Conservation (phyloP, 23 red algal species). For the Cyanidioschyzon merolae region DNA sequence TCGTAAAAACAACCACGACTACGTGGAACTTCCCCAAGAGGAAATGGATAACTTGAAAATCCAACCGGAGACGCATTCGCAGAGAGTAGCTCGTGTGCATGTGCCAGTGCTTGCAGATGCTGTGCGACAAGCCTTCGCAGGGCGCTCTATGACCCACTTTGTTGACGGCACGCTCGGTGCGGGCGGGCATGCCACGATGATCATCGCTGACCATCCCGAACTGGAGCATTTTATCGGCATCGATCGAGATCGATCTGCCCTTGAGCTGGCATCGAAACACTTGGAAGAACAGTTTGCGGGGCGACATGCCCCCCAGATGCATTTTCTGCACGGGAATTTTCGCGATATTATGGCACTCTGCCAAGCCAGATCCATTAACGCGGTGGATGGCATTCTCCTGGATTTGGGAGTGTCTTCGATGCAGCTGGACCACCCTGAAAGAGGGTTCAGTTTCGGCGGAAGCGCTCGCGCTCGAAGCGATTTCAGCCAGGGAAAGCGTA, state of each 20-base stretch:
- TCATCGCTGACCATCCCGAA: slow-evolving; percentile 16
- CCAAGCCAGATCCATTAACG: not conserved
- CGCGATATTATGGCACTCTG: slow-evolving; percentile 24
- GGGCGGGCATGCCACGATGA: slow-evolving; percentile 51
- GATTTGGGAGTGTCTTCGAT: slow-evolving; percentile 85
- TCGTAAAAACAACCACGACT: too few species aligned
- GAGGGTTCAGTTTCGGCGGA: slow-evolving; percentile 20
- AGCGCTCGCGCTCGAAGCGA: not conserved
- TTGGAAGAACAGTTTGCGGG: not conserved
- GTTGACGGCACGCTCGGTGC: slow-evolving; percentile 88
- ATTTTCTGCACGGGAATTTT: slow-evolving; percentile 64
- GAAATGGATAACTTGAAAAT: too few species aligned
- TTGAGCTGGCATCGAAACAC: slow-evolving; percentile 21
- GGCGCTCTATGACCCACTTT: slow-evolving; percentile 19
- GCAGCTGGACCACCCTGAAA: slow-evolving; percentile 62
- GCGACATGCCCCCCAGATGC: not conserved
- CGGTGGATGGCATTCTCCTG: slow-evolving; percentile 51
- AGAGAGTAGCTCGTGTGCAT: too few species aligned
- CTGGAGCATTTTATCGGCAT: slow-evolving; percentile 55
- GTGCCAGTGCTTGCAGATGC: slow-evolving; percentile 41
- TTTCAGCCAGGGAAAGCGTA: not conserved
- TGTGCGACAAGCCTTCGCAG: slow-evolving; percentile 24
- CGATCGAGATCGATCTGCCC: slow-evolving; percentile 62
- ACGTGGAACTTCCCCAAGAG: too few species aligned
- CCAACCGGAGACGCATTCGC: too few species aligned